Evolutionary conservation across 2,329 filamentous ascomycete species (phyloP).

Genomic region (Aureobasidium sp.): DNA sequence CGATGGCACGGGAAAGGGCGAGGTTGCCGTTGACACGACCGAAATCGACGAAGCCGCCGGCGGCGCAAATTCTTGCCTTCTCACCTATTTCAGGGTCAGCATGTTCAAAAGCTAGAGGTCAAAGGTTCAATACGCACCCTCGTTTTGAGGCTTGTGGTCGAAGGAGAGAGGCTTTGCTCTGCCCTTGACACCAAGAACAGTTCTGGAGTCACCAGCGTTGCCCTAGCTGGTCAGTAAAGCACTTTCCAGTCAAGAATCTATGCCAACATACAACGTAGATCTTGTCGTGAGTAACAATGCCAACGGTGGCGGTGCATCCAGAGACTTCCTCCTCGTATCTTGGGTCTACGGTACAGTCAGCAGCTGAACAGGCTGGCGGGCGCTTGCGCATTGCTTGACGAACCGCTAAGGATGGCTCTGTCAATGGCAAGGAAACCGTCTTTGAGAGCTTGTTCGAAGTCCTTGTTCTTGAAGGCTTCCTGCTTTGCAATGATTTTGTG

Average conservation of each 20-base stretch:
- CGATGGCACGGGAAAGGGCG: constrained; percentile 91
- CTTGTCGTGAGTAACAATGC: constrained; percentile 80
- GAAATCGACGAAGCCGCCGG: constrained; percentile 96
- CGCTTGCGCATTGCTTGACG: constrained; percentile 21
- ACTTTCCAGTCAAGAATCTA: background rate
- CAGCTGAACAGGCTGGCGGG: background rate
- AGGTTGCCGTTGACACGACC: constrained; percentile 97
- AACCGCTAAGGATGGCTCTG: constrained; percentile 91
- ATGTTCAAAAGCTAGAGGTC: constrained; percentile 18
- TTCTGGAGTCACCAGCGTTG: constrained; percentile 93
- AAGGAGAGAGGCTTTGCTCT: constrained; percentile 97
- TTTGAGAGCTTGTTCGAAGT: constrained; percentile 93
- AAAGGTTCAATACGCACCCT: constrained; percentile 53
- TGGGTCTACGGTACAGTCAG: constrained; percentile 57
- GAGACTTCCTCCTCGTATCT: constrained; percentile 97
- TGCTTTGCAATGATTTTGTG: constrained; percentile 93
- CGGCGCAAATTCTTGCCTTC: constrained; percentile 90
- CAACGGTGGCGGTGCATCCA: constrained; percentile 91
- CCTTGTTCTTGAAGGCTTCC: constrained; percentile 81
- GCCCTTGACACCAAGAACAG: constrained; percentile 91
- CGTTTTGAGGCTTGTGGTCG: constrained; percentile 98
- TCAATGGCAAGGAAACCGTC: constrained; percentile 96
- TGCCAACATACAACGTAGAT: constrained; percentile 77
- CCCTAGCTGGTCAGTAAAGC: constrained; percentile 50
- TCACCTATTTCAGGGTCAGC: constrained; percentile 55